Evolutionary conservation across 2,329 filamentous ascomycete genomes (phyloP), one percentile per base, ranked within the genome.

Genomic region (Cryphonectria radicalis): DNA sequence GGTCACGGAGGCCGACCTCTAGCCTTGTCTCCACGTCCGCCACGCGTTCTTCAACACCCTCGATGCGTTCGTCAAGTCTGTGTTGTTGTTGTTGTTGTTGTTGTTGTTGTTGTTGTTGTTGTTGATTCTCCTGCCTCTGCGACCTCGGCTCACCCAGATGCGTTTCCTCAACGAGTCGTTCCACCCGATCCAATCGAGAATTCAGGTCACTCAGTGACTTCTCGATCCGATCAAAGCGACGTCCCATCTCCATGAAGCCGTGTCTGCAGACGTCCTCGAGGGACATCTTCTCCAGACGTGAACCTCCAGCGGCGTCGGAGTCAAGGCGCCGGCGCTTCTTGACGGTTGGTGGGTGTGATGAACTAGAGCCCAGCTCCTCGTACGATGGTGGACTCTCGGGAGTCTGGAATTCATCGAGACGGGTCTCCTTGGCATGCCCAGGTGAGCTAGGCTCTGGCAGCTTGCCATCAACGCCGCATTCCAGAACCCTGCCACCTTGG

Each of bases 181-280:
- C 71, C 19, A 73, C 32, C 22, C 59, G 71, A 25, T 69, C 66
- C 22, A 73, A 17, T 3, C 71, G 64, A 19, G 63, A 60, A 5
- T 22, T 70, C 25, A 73, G 32, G 8, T 50, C 64, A 35, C 46
- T 55, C 10, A 73, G 55, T 17, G 64, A 65, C 2, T 67, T 57
- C 46, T 73, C 71, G 60, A 73, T 71, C 25, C 63, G 63, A n/a
- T 67, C 71, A 37, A 73, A 67, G 25, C 69, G 71, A 59, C 63
- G 69, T 63, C 71, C 71, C 4, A 73, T 69, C 13, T 71, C 69
- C 32, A 32, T 62, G 43, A 73, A 73, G 5, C 71, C 71, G 19
- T 67, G 57, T 62, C 66, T 73, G 35, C 69, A 73, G 14, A 73
- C 71, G 1, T 73, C 71, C 63, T 73, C 71, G 1, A 73, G 63